Base-by-base conservation (phyloP, 768 basidiomycete genomes). In the Collybia mongolica region DNA sequence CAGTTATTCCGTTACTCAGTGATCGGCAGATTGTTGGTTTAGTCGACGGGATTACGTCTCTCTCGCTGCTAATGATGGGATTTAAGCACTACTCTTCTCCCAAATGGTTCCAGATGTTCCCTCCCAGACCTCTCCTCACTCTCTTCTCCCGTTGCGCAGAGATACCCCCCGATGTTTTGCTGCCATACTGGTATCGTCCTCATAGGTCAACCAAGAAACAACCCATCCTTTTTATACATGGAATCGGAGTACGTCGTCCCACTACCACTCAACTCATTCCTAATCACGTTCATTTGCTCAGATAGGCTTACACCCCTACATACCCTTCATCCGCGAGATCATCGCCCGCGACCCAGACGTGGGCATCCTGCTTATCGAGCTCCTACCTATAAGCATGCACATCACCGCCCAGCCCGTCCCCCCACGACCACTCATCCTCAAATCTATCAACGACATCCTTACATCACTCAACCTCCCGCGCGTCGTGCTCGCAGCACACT, bases 201-300 rank as follows among this genome's bases (percentile, higher is more conserved):
- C 83, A 85, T 51, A 69, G 64, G 28, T 76, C 80, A 3, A 46
- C 44, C 7, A 68, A 67, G 1, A 80, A 77, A 52, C 65, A 68
- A 7, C 82, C 84, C 0, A 64, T 88, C 8, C 61, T 86, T n/a
- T 84, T 87, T 57, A 56, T 88, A 1, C 85, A 88, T 48, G 86
- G 85, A 8, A 79, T 86, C n/a, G 86, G 85, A 8, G 82, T 84
- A 64, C 2, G 75, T 66, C 14, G 36, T 51, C 12, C 26, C 6
- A 36, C 20, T 26, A 29, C 36, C 28, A 12, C 28, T 38, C 8
- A 32, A 18, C 19, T 22, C 23, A 18, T 39, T 52, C 6, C 44
- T 44, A 3, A 26, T 38, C 28, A 18, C 19, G 43, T 44, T 17
- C n/a, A 2, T n/a, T 24, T n/a, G 4, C 2, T 19, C 53, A 85